phyloP scores from a whole-genome alignment of 495 filamentous ascomycete genomes.

The Tuber borchii region DNA sequence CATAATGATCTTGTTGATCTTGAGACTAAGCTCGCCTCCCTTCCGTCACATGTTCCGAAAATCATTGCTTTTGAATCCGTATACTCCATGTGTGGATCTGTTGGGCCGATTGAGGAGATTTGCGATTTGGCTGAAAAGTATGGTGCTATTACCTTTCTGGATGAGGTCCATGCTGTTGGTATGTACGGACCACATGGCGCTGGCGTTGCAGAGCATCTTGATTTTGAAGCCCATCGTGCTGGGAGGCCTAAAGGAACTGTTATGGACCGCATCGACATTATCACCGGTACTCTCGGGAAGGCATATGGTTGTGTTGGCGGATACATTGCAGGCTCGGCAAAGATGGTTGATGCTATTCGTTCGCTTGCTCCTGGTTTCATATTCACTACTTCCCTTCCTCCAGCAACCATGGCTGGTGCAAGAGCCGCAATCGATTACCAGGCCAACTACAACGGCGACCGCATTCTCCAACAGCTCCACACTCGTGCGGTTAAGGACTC shows the following conservation, averaged over 20 bases:
- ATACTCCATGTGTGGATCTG: conserved; percentile 97
- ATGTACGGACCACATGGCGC: conserved; percentile 98
- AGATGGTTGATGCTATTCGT: conserved; percentile 89
- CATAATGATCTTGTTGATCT: conserved; percentile 91
- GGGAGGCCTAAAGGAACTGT: conserved; percentile 72
- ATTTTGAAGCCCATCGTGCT: conserved; percentile 70
- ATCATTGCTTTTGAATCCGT: conserved; percentile 98
- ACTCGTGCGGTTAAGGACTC: conserved; percentile 83
- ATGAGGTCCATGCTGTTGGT: conserved; percentile 96
- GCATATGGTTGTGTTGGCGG: conserved; percentile 96
- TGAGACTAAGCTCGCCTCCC: conserved; percentile 79
- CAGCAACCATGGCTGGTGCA: conserved; percentile 94
- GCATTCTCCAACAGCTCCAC: conserved; percentile 87
- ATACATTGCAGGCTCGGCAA: conserved; percentile 86
- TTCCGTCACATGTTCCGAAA: conserved; percentile 79
- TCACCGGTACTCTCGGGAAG: conserved; percentile 94
- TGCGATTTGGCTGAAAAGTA: conserved; percentile 96
- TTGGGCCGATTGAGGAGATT: conserved; percentile 91
- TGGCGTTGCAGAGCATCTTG: conserved; percentile 93
- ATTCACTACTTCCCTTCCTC: conserved; percentile 94
- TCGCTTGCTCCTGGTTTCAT: conserved; percentile 97
- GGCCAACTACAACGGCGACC: conserved; percentile 68
- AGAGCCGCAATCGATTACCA: conserved; percentile 90
- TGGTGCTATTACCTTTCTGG: conserved; percentile 91
- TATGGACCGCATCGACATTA: conserved; percentile 94